Evolutionary conservation across 192 early-diverging fungal genomes (phyloP).

Genomic region (Rhizophagus clarus): DNA sequence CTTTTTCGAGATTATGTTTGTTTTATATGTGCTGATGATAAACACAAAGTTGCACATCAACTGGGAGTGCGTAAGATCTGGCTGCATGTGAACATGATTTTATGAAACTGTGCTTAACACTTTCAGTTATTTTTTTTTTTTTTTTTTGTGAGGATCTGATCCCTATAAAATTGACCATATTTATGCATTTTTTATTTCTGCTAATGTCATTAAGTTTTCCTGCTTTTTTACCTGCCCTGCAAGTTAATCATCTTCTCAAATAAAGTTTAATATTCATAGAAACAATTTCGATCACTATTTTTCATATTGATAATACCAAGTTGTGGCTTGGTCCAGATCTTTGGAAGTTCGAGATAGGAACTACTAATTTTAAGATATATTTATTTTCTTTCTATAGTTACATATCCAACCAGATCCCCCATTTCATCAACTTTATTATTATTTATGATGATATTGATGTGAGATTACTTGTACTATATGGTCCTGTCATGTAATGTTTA

Average conservation of each 20-base stretch:
- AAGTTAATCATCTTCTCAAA: neutral
- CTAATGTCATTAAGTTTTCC: conserved; percentile 5
- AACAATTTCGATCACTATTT: conserved; percentile 12
- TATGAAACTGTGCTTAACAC: too few relatives aligned
- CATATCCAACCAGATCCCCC: neutral
- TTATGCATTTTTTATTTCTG: neutral
- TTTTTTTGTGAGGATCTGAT: conserved; percentile 6
- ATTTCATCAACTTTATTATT: neutral
- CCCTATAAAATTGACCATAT: neutral
- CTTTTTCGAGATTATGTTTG: neutral
- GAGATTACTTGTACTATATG: neutral
- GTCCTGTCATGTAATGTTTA: neutral
- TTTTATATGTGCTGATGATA: conserved; percentile 5
- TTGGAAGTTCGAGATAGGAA: neutral
- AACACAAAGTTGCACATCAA: conserved; percentile 4
- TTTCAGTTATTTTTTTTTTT: too few relatives aligned
- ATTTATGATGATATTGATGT: neutral
- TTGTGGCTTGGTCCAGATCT: conserved; percentile 1
- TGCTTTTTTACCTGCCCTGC: neutral
- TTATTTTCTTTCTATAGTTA: neutral
- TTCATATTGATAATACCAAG: conserved; percentile 10
- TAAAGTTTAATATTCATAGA: neutral
- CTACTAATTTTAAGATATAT: conserved; percentile 10
- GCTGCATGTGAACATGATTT: neutral
- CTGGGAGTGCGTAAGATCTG: too few relatives aligned